Conservation (phyloP, 345 rosid genomes). For the Boechera stricta region DNA sequence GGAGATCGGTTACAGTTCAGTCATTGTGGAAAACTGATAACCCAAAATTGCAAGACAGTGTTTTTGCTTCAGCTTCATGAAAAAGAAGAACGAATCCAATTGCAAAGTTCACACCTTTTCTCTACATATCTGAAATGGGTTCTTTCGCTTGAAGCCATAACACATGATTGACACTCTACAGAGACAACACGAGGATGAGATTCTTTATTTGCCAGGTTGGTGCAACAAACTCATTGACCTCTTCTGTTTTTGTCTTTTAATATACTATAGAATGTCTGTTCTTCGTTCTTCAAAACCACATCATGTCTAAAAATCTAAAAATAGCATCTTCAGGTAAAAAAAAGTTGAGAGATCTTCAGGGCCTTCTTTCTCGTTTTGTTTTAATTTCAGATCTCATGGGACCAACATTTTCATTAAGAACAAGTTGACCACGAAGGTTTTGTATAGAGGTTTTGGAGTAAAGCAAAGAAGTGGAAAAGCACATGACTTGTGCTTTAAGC, state of each 20-base stretch:
- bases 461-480: conserved; percentile 73
- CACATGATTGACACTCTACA: conserved; percentile 44
- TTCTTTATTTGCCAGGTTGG: conserved; percentile 45
- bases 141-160: conserved; percentile 56
- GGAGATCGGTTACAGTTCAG: conserved; percentile 68
- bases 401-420: conserved; percentile 49
- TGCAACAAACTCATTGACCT: conserved; percentile 51
- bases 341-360: conserved; percentile 1
- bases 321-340: conserved; percentile 28
- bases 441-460: conserved; percentile 73
- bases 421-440: conserved; percentile 50
- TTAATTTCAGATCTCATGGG: conserved; percentile 41
- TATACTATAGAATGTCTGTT: conserved; percentile 21
- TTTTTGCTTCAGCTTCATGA: conserved; percentile 44
- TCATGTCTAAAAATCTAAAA: conserved; percentile 21
- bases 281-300: conserved; percentile 6
- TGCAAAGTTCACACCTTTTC: conserved; percentile 42
- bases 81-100: conserved; percentile 39
- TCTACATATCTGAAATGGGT: conserved; percentile 32
- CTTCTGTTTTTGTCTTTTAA: conserved; percentile 10
- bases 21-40: conserved; percentile 43
- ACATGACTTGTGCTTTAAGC: conserved; percentile 92
- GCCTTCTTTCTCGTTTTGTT: conserved; percentile 29
- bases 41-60: conserved; percentile 14
- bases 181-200: conserved; percentile 33